These are phyloP conservation scores for Azolla pinnata DNA, from an alignment of 75 land plant genomes.

Conservation along the genomic window DNA sequence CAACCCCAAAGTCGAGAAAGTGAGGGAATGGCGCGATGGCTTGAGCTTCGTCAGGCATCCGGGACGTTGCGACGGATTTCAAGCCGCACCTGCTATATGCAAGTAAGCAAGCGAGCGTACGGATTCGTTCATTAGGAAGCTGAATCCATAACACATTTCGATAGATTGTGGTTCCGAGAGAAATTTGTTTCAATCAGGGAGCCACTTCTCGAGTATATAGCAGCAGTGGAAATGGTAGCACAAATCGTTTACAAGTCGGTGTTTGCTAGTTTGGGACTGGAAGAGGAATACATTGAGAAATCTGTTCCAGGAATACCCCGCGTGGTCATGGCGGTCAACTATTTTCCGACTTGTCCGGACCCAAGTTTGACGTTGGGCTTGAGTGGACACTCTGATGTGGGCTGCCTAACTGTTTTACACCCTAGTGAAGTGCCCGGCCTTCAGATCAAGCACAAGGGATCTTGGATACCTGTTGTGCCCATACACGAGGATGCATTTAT, in stretches of 20 bases:
- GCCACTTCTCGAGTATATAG: not conserved
- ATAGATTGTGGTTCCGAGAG: too few relatives aligned
- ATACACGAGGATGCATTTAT: not conserved
- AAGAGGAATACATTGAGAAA: not conserved
- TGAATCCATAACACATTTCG: too few relatives aligned
- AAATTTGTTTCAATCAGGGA: constrained; percentile 2
- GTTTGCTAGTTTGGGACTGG: not conserved
- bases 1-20: not conserved
- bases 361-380: constrained; percentile 11
- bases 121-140: too few relatives aligned
- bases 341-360: constrained; percentile 24
- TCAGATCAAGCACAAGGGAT: constrained; percentile 1
- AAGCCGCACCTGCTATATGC: not conserved
- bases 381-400: constrained; percentile 12
- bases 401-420: constrained; percentile 10
- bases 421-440: constrained; percentile 9
- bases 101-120: not conserved
- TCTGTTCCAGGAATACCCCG: not conserved
- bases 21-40: not conserved
- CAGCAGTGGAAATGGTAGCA: not conserved
- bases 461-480: constrained; percentile 9
- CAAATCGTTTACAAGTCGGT: not conserved
- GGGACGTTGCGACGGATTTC: not conserved
- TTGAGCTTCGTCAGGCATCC: not conserved
- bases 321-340: constrained; percentile 8